Percentiles rank a stretch among this genome's conserved stretches.
Evolutionary conservation across 2,329 filamentous ascomycete species (phyloP).

Genomic region (Fusarium setosum): DNA sequence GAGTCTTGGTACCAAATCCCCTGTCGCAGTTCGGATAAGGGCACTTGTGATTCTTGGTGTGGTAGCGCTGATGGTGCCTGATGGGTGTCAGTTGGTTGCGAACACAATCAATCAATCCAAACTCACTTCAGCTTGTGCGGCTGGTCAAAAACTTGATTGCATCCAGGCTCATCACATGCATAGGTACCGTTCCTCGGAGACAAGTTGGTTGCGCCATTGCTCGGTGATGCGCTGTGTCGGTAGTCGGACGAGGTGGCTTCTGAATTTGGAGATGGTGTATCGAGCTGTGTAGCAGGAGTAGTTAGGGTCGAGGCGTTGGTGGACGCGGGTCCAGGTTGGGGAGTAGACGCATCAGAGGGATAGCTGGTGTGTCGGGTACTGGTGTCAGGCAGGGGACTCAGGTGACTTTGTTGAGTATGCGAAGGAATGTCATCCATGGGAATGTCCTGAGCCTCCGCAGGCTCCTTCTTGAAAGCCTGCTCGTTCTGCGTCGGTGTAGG

Average conservation of each 20-base stretch:
- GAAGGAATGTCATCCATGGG: slow-evolving; percentile 41
- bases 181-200: slow-evolving; percentile 46
- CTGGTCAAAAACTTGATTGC: slow-evolving; percentile 62
- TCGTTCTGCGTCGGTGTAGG: slow-evolving; percentile 42
- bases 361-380: slow-evolving; percentile 47
- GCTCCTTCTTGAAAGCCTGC: slow-evolving; percentile 27
- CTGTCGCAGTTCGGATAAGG: slow-evolving; percentile 64
- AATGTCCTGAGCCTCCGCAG: slow-evolving; percentile 34
- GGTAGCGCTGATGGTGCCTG: slow-evolving; percentile 70
- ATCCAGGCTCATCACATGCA: slow-evolving; percentile 52
- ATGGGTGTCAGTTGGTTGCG: background rate
- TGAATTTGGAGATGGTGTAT: slow-evolving; percentile 55
- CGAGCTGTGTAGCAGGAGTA: slow-evolving; percentile 60
- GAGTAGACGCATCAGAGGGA: slow-evolving; percentile 56
- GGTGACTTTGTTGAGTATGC: slow-evolving; percentile 31
- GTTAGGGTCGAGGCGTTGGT: slow-evolving; percentile 55
- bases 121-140: slow-evolving; percentile 69
- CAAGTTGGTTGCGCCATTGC: slow-evolving; percentile 35
- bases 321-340: slow-evolving; percentile 51
- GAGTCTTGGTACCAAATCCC: slow-evolving; percentile 71
- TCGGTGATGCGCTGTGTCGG: slow-evolving; percentile 51
- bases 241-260: slow-evolving; percentile 47
- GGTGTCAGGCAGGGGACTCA: slow-evolving; percentile 40
- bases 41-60: slow-evolving; percentile 69
- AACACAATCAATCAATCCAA: background rate